Evolutionary conservation across 352 stramenopile species (phyloP), one percentile per base, ranked within the genome.

Genomic region (Globisporangium alternatum): DNA sequence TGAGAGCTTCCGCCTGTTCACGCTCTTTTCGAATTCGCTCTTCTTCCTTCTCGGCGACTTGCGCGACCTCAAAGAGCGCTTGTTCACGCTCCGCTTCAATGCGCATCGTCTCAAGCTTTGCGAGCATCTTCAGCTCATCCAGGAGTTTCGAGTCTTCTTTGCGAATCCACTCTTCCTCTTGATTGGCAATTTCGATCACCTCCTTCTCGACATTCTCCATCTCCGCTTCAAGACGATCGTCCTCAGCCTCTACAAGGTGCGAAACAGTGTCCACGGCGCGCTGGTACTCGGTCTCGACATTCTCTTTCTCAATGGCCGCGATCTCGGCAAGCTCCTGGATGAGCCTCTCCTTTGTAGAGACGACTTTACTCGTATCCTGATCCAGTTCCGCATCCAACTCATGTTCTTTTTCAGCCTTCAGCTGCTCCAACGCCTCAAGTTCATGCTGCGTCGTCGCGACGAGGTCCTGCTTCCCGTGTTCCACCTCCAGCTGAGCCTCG

Each of bases 381-480:
- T 22, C 44, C 9, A 72, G 39, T 28, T 49, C 33, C 25, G 65
- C 60, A 2, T 72, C 59, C 49, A 68, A 13, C 19, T 45, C n/a
- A 5, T 63, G 44, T 4, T 56, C 45, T 0, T 21, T 58, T 2
- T 61, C 39, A 8, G 5, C 17, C 25, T 68, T 68, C 7, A 66
- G 10, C 21, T 68, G 45, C 35, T 52, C 49, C 31, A 72, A 13
- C 13, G 68, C 25, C 41, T 63, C n/a, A 48, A 70, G 25, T 25
- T 62, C 69, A 9, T 71, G 57, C 37, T 74, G 45, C 19, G 43
- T 35, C 21, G 15, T 52, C 15, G n/a, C 53, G 28, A 49, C 45
- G n/a, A 69, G 21, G 7, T 71, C 35, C 7, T 63, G 19, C 52
- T 74, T 52, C 12, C 30, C 68, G 17, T 66, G 64, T 44, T 81